These are phyloP conservation scores for Mycena crocata DNA, from an alignment of 768 basidiomycete genomes.

Conservation along the genomic window DNA sequence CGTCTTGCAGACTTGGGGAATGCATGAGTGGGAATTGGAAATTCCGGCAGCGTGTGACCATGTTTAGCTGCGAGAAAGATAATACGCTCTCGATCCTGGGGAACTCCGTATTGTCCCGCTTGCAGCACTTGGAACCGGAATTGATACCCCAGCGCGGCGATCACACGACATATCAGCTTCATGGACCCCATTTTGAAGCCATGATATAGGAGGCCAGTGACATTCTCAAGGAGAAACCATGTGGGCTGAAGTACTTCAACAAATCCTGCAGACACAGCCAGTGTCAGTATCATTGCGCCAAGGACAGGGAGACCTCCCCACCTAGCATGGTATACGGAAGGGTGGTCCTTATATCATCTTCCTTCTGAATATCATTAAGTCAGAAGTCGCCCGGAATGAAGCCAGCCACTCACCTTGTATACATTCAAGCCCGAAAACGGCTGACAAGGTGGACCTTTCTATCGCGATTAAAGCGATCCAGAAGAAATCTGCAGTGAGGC, in stretches of 20 bases:
- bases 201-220: constrained; percentile 55
- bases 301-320: too few species aligned
- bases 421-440: constrained; percentile 21
- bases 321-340: constrained; percentile 61
- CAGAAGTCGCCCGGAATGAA: too few species aligned
- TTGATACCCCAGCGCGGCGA: constrained; percentile 60
- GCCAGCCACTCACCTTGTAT: constrained; percentile 1
- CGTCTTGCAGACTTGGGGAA: constrained; percentile 39
- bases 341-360: constrained; percentile 57
- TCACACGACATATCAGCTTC: constrained; percentile 56
- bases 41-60: constrained; percentile 55
- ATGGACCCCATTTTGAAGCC: constrained; percentile 50
- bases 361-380: constrained; percentile 42
- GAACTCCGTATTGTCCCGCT: constrained; percentile 61
- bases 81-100: constrained; percentile 59
- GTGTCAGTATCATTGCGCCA: too few species aligned
- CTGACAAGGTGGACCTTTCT: constrained; percentile 25
- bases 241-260: constrained; percentile 60
- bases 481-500: neutral
- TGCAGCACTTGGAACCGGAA: constrained; percentile 58
- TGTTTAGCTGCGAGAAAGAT: constrained; percentile 59
- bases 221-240: constrained; percentile 63
- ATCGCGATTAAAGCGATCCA: neutral
- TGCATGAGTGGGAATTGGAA: constrained; percentile 59
- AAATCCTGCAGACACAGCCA: too few species aligned